These are phyloP conservation scores for Peltaster fructicola DNA, from an alignment of 2,329 filamentous ascomycete genomes.

Conservation along the genomic window DNA sequence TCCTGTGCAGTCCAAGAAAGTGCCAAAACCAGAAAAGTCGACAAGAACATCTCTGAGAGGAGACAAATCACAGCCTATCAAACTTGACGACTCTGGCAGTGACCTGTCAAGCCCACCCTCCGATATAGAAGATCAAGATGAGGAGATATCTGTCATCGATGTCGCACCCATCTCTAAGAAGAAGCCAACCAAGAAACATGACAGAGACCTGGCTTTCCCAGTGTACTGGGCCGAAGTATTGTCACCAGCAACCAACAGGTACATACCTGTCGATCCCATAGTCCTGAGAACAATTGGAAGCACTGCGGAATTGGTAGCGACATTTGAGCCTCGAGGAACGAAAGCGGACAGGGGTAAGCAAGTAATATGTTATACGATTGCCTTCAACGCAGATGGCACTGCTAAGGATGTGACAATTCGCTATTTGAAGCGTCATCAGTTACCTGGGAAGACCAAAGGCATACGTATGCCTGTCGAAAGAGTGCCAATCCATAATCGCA, in stretches of 20 bases:
- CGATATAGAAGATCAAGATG: constrained; percentile 30
- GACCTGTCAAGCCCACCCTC: constrained; percentile 25
- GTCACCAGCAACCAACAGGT: constrained; percentile 63
- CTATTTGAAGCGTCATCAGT: constrained; percentile 64
- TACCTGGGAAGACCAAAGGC: constrained; percentile 82
- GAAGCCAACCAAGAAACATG: constrained; percentile 36
- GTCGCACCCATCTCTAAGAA: constrained; percentile 31
- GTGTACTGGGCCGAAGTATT: constrained; percentile 88
- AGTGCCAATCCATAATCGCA: constrained; percentile 57
- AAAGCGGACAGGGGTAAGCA: constrained; percentile 78
- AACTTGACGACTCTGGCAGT: constrained; percentile 32
- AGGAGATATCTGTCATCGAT: constrained; percentile 43
- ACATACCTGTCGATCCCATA: constrained; percentile 60
- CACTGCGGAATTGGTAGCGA: constrained; percentile 52
- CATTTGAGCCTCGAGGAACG: constrained; percentile 65
- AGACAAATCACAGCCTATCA: constrained; percentile 22
- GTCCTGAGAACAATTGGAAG: constrained; percentile 52
- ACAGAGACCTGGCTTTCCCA: constrained; percentile 63
- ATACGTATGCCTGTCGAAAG: constrained; percentile 63
- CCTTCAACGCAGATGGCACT: constrained; percentile 65
- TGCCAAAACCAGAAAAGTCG: constrained; percentile 7
- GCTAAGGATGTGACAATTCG: constrained; percentile 90
- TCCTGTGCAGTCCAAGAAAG: constrained; percentile 4
- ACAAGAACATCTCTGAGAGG: constrained; percentile 12
- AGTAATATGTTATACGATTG: constrained; percentile 76